Conservation (phyloP, 2,329 filamentous ascomycete species). For the Neopestalotiopsis sp. region DNA sequence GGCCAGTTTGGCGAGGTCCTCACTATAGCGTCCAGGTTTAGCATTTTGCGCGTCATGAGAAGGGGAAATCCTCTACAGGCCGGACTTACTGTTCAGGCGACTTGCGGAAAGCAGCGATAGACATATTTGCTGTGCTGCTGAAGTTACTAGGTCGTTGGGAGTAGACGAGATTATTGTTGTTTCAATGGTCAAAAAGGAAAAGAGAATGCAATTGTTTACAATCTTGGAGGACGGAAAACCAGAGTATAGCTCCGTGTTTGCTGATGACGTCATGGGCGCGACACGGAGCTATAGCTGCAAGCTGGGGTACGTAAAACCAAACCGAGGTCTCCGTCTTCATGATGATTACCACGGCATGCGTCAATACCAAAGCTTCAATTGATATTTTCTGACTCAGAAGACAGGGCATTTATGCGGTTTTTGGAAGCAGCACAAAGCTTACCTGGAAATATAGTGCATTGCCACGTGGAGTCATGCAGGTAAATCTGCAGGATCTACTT, state of each 20-base stretch:
- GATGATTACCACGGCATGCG: too few species aligned
- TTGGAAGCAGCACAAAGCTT: too few species aligned
- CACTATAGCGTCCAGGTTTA: conserved; percentile 25
- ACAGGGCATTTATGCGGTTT: too few species aligned
- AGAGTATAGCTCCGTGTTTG: neutral
- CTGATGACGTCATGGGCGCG: conserved; percentile 4
- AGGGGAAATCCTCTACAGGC: neutral
- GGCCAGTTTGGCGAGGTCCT: conserved; percentile 60
- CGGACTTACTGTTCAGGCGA: conserved; percentile 32
- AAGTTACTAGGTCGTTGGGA: neutral
- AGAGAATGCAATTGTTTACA: neutral
- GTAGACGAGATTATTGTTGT: neutral
- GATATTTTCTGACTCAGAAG: too few species aligned
- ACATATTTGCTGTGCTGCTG: conserved; percentile 27
- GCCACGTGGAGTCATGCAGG: too few species aligned
- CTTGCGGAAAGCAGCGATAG: conserved; percentile 41
- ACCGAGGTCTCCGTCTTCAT: too few species aligned
- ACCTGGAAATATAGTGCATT: too few species aligned
- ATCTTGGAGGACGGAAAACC: neutral
- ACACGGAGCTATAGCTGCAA: neutral
- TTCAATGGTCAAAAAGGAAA: neutral
- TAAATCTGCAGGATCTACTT: too few species aligned
- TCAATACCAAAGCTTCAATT: too few species aligned
- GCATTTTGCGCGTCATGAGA: neutral
- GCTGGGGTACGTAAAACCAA: neutral